Evolutionary conservation across 108 stramenopile species (phyloP).

Genomic region (Stephanodiscus triporus): DNA sequence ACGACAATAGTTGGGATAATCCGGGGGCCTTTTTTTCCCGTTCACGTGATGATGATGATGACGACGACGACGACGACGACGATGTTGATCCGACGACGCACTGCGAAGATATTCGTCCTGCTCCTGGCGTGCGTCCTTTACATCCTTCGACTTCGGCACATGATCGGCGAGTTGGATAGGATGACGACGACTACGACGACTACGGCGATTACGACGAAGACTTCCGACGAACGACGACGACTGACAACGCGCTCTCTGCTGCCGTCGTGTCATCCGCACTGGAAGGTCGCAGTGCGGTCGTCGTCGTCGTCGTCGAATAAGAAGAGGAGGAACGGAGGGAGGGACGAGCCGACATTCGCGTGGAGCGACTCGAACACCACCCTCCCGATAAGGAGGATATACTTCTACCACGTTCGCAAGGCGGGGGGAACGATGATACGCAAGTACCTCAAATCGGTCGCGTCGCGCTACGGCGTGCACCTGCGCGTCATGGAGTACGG

Average conservation of each 20-base stretch:
- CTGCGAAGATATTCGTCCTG: too few species aligned
- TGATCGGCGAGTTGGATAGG: too few species aligned
- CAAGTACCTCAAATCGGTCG: conserved; percentile 38
- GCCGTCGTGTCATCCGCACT: conserved; percentile 29
- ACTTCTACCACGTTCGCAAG: conserved; percentile 52
- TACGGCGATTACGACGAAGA: too few species aligned
- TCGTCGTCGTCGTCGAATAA: neutral
- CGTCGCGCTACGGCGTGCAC: conserved; percentile 14
- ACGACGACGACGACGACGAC: too few species aligned
- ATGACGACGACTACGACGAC: too few species aligned
- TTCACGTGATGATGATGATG: too few species aligned
- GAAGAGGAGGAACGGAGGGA: neutral
- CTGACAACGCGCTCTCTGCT: neutral
- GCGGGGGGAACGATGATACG: conserved; percentile 52
- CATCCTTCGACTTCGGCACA: too few species aligned
- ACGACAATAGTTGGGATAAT: too few species aligned
- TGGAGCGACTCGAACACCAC: neutral
- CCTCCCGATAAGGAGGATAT: conserved; percentile 18
- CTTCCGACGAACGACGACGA: too few species aligned
- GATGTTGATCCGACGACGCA: too few species aligned
- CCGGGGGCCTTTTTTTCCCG: too few species aligned
- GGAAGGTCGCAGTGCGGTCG: conserved; percentile 9
- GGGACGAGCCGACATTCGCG: neutral
- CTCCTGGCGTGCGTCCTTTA: too few species aligned
- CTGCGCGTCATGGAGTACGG: conserved; percentile 28